Conservation (phyloP, 2,329 filamentous ascomycete genomes). For the Fusarium newnesense region DNA sequence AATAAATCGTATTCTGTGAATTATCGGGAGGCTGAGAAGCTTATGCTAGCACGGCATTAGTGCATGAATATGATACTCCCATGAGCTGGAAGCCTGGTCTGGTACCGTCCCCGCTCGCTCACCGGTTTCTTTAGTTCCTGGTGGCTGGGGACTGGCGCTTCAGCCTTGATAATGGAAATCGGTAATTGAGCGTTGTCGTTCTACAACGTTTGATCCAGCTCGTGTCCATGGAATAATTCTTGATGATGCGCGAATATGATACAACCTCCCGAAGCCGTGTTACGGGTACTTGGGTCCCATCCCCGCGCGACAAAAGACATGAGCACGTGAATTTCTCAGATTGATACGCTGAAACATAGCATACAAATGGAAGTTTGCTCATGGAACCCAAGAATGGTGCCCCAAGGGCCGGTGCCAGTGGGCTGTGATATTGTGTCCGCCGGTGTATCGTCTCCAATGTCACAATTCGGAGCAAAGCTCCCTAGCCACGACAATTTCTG, state of each 20-base stretch:
- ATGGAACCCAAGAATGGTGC: neutral
- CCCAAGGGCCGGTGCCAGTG: neutral
- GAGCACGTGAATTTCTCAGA: neutral
- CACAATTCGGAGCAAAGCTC: neutral
- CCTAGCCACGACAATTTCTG: neutral
- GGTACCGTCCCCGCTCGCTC: slow-evolving; percentile 10
- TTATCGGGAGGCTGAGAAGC: neutral
- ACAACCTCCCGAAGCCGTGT: neutral
- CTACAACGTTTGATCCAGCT: neutral
- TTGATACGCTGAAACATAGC: neutral
- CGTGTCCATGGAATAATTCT: neutral
- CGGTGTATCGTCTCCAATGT: neutral
- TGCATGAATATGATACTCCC: neutral
- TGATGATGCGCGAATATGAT: slow-evolving; percentile 5
- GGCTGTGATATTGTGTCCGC: neutral
- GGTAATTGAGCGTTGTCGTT: neutral
- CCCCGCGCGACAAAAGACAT: neutral
- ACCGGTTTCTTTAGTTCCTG: slow-evolving; percentile 2
- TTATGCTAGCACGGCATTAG: neutral
- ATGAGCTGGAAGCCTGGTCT: neutral
- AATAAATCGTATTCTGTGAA: neutral
- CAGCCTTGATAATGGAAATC: slow-evolving; percentile 6
- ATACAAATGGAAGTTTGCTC: neutral
- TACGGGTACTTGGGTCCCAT: neutral
- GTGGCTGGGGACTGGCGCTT: slow-evolving; percentile 7